Evolutionary conservation across 176 grass and related monocot genomes (phyloP).

Genomic region (Eragrostis nindensis): DNA sequence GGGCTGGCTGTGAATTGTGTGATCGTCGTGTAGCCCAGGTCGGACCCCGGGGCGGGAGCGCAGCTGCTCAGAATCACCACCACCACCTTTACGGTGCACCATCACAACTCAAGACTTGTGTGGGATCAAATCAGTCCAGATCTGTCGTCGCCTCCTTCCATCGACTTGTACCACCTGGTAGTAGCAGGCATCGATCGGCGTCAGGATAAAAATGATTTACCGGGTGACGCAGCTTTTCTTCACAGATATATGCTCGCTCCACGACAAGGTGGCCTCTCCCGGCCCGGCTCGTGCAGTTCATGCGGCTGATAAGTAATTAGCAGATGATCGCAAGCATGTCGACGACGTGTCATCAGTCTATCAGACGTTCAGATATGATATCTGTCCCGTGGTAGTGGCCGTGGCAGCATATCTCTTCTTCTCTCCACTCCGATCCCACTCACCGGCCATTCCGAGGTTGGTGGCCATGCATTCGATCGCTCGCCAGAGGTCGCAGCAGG

Average conservation of each 20-base stretch:
- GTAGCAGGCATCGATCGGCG: not conserved
- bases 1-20: not conserved
- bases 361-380: not conserved
- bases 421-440: constrained; percentile 23
- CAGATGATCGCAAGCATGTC: not conserved
- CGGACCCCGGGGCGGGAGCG: not conserved
- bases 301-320: not conserved
- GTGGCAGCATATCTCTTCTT: not conserved
- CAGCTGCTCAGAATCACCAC: not conserved
- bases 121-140: constrained; percentile 27
- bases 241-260: not conserved
- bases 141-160: constrained; percentile 3
- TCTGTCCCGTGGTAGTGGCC: not conserved
- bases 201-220: constrained; percentile 8
- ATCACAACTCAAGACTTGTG: constrained; percentile 2
- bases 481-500: not conserved
- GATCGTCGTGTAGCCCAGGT: constrained; percentile 38
- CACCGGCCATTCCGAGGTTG: not conserved
- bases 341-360: not conserved
- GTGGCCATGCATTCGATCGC: not conserved
- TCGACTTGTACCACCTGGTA: not conserved
- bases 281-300: not conserved
- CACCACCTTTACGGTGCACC: constrained; percentile 26
- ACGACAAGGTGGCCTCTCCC: not conserved
- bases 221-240: not conserved